phyloP scores from a whole-genome alignment of 495 filamentous ascomycete species.

The Penicillium flavigenum region DNA sequence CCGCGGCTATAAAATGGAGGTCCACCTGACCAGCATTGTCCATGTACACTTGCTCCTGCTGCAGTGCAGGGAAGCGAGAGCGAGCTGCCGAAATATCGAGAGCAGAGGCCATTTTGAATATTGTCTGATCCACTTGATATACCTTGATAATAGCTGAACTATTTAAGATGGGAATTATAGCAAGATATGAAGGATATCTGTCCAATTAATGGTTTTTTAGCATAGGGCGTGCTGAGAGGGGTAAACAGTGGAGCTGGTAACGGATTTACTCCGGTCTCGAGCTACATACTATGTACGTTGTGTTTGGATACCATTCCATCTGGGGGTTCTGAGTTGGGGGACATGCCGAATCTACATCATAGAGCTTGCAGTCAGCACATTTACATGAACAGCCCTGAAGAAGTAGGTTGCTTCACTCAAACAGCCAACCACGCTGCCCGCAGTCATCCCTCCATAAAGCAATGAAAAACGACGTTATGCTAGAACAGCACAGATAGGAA shows the following conservation, averaged over 20 bases:
- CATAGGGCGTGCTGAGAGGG: constrained; percentile 1
- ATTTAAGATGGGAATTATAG: not conserved
- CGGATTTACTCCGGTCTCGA: not conserved
- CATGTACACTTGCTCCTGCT: constrained; percentile 64
- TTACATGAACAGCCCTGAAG: not conserved
- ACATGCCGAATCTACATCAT: not conserved
- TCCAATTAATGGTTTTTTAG: constrained; percentile 12
- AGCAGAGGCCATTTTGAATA: constrained; percentile 17
- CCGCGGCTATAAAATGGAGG: not conserved
- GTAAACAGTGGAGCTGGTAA: constrained; percentile 8
- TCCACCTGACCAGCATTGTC: constrained; percentile 59
- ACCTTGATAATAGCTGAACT: not conserved
- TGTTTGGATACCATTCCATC: not conserved
- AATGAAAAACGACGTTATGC: not conserved
- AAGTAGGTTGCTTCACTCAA: not conserved
- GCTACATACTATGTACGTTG: not conserved
- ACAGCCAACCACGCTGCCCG: not conserved
- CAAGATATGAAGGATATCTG: not conserved
- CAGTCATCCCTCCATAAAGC: not conserved
- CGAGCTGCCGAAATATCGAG: constrained; percentile 58
- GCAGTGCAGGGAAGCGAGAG: constrained; percentile 62
- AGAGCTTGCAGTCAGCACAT: not conserved
- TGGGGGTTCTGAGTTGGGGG: not conserved
- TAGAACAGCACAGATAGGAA: not conserved
- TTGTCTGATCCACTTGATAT: not conserved